Base-by-base conservation (phyloP, 1,139 yeast species). In the Saccharomycopsis hybrid region DNA sequence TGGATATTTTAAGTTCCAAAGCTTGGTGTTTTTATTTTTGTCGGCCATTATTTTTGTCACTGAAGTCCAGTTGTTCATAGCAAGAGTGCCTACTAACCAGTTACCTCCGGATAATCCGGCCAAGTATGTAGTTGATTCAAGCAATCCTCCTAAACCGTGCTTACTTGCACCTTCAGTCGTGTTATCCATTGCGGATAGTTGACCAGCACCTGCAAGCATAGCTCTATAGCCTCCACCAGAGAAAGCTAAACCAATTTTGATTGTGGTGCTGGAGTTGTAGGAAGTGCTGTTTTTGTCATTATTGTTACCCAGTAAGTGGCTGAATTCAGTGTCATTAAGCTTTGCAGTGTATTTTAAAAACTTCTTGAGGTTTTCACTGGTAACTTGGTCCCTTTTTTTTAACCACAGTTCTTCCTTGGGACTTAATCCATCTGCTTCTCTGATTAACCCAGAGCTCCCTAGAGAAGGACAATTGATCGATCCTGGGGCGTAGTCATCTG, bases 201-300 rank as follows among this genome's bases (percentile, higher is more conserved):
- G 81, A 41, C 97, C 96, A 1, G 95, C 96, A 11, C 96, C 96
- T 51, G 73, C 67, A 38, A 89, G 68, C 96, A 88, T 86, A 47
- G 96, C 95, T 54, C 97, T 75, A 66, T 85, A 88, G 3, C 96
- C 95, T 59, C 97, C 97, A 39, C 97, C 97, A 3, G 92, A 80
- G 61, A 86, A 83, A 3, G 95, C 89, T 18, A 88, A 62, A 2
- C 84, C 96, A 48, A 87, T 72, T 46, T 76, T 70, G 7, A 46
- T 40, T 41, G 59, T 52, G 25, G 30, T 36, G 30, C 50, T 55
- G 57, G 41, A 49, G 56, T 45, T 32, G 5, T 13, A 45, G 28
- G 39, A 18, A n/a, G 11, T 4, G 9, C 31, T 27, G 25, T 39
- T 40, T 28, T 31, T 11, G 43, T 50, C 55, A 18, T 18, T 18